These are phyloP conservation scores for Rhododendron kiyosumense DNA, from an alignment of 148 eudicot species.

Conservation along the genomic window DNA sequence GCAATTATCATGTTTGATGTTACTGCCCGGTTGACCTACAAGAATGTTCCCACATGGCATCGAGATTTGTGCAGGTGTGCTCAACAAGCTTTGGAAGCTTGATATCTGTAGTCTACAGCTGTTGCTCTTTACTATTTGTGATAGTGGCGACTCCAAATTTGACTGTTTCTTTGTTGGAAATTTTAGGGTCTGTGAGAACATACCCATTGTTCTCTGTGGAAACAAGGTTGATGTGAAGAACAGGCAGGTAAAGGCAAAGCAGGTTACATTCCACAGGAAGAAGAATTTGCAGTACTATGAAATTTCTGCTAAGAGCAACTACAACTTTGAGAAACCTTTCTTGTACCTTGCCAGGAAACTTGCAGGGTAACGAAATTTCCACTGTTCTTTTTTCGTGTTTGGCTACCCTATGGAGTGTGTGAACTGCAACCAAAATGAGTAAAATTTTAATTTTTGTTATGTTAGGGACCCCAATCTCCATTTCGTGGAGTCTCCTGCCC, in stretches of 20 bases:
- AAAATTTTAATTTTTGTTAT: not conserved
- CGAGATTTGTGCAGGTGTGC: conserved; percentile 15
- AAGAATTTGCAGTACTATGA: conserved; percentile 20
- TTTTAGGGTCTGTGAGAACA: conserved; percentile 15
- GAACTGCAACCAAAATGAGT: not conserved
- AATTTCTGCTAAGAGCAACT: conserved; percentile 17
- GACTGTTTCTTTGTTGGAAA: not conserved
- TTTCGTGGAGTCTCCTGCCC: conserved; percentile 18
- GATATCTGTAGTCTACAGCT: not conserved
- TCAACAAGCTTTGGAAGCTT: not conserved
- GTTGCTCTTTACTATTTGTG: not conserved
- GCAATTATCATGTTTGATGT: conserved; percentile 19
- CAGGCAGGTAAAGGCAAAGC: conserved; percentile 24
- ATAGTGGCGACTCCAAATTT: not conserved
- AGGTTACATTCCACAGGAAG: conserved; percentile 26
- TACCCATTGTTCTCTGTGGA: conserved; percentile 19
- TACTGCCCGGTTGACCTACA: conserved; percentile 19
- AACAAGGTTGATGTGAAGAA: conserved; percentile 24
- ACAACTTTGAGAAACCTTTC: conserved; percentile 20
- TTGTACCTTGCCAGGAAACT: conserved; percentile 19
- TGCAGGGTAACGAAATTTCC: conserved; percentile 1
- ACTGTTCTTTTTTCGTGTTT: not conserved
- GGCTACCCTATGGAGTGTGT: not conserved
- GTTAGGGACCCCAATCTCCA: conserved; percentile 15
- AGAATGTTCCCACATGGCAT: conserved; percentile 19